phyloP scores from a whole-genome alignment of 371 early-diverging fungal species.

The Actinomucor elegans region DNA sequence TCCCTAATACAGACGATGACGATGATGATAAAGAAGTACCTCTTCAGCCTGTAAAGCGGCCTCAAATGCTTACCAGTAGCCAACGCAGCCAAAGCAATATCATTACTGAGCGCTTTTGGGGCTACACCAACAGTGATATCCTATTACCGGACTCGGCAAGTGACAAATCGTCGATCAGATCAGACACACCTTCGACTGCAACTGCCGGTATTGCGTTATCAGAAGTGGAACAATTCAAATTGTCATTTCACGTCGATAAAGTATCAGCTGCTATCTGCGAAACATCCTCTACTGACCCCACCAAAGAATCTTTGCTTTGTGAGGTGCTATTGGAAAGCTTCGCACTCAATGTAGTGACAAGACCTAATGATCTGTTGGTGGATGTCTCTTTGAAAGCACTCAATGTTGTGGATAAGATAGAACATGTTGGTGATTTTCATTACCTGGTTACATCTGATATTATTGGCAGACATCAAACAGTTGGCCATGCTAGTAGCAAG shows the following conservation, averaged over 20 bases:
- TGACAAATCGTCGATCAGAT: conserved; percentile 15
- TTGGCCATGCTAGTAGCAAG: conserved; percentile 7
- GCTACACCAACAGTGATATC: conserved; percentile 5
- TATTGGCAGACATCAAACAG: conserved; percentile 17
- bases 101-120: conserved; percentile 25
- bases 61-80: neutral
- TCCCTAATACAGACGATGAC: conserved; percentile 41
- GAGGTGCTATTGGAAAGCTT: conserved; percentile 59
- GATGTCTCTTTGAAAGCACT: conserved; percentile 64
- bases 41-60: neutral
- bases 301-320: conserved; percentile 48
- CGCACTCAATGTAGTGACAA: conserved; percentile 53
- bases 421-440: conserved; percentile 50
- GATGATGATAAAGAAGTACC: neutral
- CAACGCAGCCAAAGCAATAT: conserved; percentile 12
- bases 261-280: conserved; percentile 67
- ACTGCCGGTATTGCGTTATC: conserved; percentile 27
- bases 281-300: conserved; percentile 33
- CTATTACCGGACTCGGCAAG: conserved; percentile 23
- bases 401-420: conserved; percentile 60
- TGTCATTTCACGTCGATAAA: conserved; percentile 72
- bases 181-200: conserved; percentile 3
- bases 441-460: conserved; percentile 66
- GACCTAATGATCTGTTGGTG: conserved; percentile 61
- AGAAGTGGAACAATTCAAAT: conserved; percentile 63